Evolutionary conservation across 169 alveolate species (phyloP).

Genomic region (Theileria equi): DNA sequence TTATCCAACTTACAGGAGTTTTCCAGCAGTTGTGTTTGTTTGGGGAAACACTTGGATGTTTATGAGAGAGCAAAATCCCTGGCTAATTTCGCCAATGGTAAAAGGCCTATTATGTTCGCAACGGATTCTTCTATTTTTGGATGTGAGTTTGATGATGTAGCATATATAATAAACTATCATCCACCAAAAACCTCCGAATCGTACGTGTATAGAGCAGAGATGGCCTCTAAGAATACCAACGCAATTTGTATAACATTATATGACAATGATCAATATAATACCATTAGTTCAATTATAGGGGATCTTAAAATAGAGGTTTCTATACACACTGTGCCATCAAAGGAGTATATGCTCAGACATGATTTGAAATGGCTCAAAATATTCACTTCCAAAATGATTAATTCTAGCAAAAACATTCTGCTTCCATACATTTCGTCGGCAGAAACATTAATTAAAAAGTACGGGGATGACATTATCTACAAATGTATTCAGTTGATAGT

Average conservation of each 20-base stretch:
- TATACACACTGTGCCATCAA: slow-evolving; percentile 43
- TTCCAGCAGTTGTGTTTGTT: slow-evolving; percentile 13
- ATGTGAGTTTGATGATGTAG: slow-evolving; percentile 35
- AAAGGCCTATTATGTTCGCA: slow-evolving; percentile 49
- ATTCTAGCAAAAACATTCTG: slow-evolving; percentile 10
- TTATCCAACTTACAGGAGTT: slow-evolving; percentile 29
- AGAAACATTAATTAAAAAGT: slow-evolving; percentile 15
- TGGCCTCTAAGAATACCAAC: slow-evolving; percentile 33
- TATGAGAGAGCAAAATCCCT: slow-evolving; percentile 44
- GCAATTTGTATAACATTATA: slow-evolving; percentile 49
- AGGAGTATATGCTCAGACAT: slow-evolving; percentile 32
- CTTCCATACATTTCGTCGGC: slow-evolving; percentile 37
- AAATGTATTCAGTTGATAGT: slow-evolving; percentile 4
- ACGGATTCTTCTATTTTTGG: slow-evolving; percentile 49
- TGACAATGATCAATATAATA: slow-evolving; percentile 30
- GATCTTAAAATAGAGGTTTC: slow-evolving; percentile 17
- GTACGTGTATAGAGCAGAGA: slow-evolving; percentile 21
- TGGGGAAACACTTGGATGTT: slow-evolving; percentile 39
- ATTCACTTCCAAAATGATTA: slow-evolving; percentile 13
- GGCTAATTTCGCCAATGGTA: slow-evolving; percentile 28
- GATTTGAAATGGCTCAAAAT: slow-evolving; percentile 32
- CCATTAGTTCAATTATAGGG: slow-evolving; percentile 10
- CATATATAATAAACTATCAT: slow-evolving; percentile 33
- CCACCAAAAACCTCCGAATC: slow-evolving; percentile 41
- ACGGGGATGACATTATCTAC: slow-evolving; percentile 13